phyloP scores from a whole-genome alignment of 2,329 filamentous ascomycete genomes.

The Fusarium sulawesiense region DNA sequence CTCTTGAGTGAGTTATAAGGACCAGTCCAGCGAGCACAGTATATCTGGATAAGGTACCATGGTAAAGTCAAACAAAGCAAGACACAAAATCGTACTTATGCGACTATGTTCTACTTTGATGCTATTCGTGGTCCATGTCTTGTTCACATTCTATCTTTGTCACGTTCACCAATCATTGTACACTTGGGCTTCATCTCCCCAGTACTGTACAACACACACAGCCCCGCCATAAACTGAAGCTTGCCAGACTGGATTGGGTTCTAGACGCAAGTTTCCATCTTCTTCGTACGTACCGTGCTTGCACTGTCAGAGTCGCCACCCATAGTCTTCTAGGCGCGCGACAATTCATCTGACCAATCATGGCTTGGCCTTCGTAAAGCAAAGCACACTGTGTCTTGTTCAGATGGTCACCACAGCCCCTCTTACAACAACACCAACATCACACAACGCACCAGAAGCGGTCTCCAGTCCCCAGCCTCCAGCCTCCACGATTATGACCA shows the following conservation, averaged over 20 bases:
- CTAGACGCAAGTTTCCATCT: slow-evolving; percentile 3
- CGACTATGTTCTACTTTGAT: neutral
- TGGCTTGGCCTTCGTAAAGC: neutral
- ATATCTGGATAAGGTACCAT: neutral
- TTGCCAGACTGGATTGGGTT: slow-evolving; percentile 8
- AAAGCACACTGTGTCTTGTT: slow-evolving; percentile 23
- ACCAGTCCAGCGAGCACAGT: neutral
- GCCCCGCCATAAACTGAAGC: slow-evolving; percentile 13
- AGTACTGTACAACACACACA: slow-evolving; percentile 7
- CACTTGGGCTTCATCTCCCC: slow-evolving; percentile 10
- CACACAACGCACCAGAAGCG: slow-evolving; percentile 20
- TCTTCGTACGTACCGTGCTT: slow-evolving; percentile 14
- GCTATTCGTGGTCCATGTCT: neutral
- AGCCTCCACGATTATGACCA: slow-evolving; percentile 18
- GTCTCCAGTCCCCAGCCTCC: slow-evolving; percentile 5
- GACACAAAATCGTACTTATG: neutral
- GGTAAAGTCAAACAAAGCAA: neutral
- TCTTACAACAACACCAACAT: slow-evolving; percentile 27
- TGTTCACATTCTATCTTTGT: neutral
- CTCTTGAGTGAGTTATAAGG: slow-evolving; percentile 19
- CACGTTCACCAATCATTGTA: neutral
- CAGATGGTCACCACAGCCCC: slow-evolving; percentile 26
- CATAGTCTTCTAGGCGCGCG: neutral
- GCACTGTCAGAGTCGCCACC: slow-evolving; percentile 22
- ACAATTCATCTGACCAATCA: slow-evolving; percentile 14